Conservation (phyloP, 2,329 filamentous ascomycete species). For the Lojkania enalia region DNA sequence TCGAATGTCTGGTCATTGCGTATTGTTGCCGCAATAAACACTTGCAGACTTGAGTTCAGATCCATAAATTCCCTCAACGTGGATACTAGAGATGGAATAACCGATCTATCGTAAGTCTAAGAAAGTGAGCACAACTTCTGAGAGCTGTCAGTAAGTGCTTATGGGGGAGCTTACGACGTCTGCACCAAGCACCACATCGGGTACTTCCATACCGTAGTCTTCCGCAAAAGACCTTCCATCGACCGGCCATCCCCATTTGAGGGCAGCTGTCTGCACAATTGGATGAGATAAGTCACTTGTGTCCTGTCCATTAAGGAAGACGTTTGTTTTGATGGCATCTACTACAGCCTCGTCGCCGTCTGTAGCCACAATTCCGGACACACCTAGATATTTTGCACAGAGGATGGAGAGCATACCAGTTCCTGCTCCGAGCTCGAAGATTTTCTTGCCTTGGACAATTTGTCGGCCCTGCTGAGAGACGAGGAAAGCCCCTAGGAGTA, state of each 20-base stretch:
- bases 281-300: slow-evolving; percentile 37
- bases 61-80: slow-evolving; percentile 66
- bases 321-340: slow-evolving; percentile 66
- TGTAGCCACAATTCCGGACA: slow-evolving; percentile 65
- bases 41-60: slow-evolving; percentile 58
- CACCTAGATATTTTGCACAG: slow-evolving; percentile 67
- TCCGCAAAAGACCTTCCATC: slow-evolving; percentile 62
- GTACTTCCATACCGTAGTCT: slow-evolving; percentile 50
- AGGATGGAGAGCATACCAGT: slow-evolving; percentile 76
- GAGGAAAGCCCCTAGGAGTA: slow-evolving; percentile 73
- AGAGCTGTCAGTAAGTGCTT: slow-evolving; percentile 15
- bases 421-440: slow-evolving; percentile 75
- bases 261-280: slow-evolving; percentile 55
- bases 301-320: slow-evolving; percentile 69
- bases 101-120: slow-evolving; percentile 69
- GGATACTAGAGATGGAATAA: slow-evolving; percentile 65
- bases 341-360: slow-evolving; percentile 77
- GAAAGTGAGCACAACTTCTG: slow-evolving; percentile 17
- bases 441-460: slow-evolving; percentile 57
- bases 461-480: slow-evolving; percentile 49
- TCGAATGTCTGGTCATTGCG: slow-evolving; percentile 71
- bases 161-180: slow-evolving; percentile 60
- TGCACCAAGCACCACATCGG: slow-evolving; percentile 71
- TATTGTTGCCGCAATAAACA: slow-evolving; percentile 71
- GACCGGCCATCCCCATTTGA: slow-evolving; percentile 67